phyloP scores from a whole-genome alignment of 192 early-diverging fungal species.

The Rhizoclosmatium sp. region DNA sequence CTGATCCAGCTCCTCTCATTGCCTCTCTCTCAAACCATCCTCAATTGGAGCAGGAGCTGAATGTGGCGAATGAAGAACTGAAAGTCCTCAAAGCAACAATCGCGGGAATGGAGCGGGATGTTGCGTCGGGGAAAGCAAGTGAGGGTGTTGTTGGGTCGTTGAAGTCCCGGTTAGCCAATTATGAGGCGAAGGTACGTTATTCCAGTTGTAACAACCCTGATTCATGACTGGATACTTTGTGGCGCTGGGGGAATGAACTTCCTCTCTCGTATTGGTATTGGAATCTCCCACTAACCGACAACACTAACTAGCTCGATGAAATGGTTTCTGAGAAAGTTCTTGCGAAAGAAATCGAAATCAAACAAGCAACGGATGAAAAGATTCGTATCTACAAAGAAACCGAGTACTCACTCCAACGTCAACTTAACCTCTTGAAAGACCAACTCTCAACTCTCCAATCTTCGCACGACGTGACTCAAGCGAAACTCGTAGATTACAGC shows the following conservation, averaged over 20 bases:
- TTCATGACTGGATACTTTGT: neutral
- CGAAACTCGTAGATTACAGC: constrained; percentile 66
- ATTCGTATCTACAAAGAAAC: constrained; percentile 83
- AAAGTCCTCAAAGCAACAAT: constrained; percentile 61
- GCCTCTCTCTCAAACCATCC: constrained; percentile 56
- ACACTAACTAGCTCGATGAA: constrained; percentile 61
- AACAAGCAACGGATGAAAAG: constrained; percentile 79
- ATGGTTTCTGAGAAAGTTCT: constrained; percentile 72
- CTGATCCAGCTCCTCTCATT: constrained; percentile 82
- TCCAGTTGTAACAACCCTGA: constrained; percentile 34
- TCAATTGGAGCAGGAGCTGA: constrained; percentile 52
- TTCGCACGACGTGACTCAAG: constrained; percentile 77
- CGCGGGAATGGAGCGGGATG: constrained; percentile 50
- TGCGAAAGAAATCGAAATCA: constrained; percentile 76
- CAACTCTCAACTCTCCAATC: constrained; percentile 72
- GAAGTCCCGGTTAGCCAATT: constrained; percentile 61
- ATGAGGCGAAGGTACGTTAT: constrained; percentile 68
- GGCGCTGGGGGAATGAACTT: neutral
- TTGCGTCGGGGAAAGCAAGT: constrained; percentile 49
- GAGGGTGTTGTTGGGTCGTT: constrained; percentile 59
- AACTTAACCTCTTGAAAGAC: constrained; percentile 81
- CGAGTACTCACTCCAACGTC: constrained; percentile 82
- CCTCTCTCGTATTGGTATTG: neutral
- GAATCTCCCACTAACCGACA: constrained; percentile 25
- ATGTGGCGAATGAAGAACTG: constrained; percentile 62